Conservation (phyloP, 1,284 basidiomycete genomes). For the Melampsora abietis-canadensis region DNA sequence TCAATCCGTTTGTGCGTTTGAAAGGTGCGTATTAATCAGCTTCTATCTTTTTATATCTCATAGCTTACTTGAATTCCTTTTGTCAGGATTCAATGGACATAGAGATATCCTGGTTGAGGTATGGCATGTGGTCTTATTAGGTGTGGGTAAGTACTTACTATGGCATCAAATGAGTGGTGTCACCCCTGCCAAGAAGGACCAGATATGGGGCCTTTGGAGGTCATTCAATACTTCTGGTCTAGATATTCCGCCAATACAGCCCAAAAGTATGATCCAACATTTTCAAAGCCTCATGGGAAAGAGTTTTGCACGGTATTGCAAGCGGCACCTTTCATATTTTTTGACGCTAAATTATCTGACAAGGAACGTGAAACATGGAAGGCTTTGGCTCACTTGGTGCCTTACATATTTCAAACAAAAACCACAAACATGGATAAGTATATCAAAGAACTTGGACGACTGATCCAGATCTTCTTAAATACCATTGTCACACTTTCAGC, state of each 20-base stretch:
- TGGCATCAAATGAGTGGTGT: slow-evolving; percentile 51
- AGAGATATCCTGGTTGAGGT: slow-evolving; percentile 55
- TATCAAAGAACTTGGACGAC: slow-evolving; percentile 49
- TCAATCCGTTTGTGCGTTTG: slow-evolving; percentile 3
- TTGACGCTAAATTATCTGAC: slow-evolving; percentile 49
- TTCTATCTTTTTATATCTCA: no score
- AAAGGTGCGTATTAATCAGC: background rate
- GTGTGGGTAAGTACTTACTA: slow-evolving; percentile 56
- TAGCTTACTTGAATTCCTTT: background rate
- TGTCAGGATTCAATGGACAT: slow-evolving; percentile 52
- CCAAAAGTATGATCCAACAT: slow-evolving; percentile 52
- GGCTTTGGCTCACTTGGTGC: slow-evolving; percentile 52
- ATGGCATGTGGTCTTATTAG: slow-evolving; percentile 54
- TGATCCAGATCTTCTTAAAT: slow-evolving; percentile 52
- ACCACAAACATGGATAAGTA: slow-evolving; percentile 53
- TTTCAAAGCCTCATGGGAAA: slow-evolving; percentile 53
- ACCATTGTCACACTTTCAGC: slow-evolving; percentile 50
- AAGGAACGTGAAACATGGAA: slow-evolving; percentile 51
- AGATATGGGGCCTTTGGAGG: slow-evolving; percentile 48
- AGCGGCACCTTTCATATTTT: slow-evolving; percentile 54
- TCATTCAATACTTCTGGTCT: slow-evolving; percentile 50
- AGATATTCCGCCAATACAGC: slow-evolving; percentile 47
- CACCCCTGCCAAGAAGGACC: slow-evolving; percentile 44
- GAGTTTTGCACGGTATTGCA: slow-evolving; percentile 55
- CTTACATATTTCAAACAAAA: slow-evolving; percentile 54